A percentile compares a stretch with the other conserved stretches of the same genome.
These are phyloP conservation scores for Yarrowia bubula DNA, from an alignment of 805 yeast species.

Conservation along the genomic window DNA sequence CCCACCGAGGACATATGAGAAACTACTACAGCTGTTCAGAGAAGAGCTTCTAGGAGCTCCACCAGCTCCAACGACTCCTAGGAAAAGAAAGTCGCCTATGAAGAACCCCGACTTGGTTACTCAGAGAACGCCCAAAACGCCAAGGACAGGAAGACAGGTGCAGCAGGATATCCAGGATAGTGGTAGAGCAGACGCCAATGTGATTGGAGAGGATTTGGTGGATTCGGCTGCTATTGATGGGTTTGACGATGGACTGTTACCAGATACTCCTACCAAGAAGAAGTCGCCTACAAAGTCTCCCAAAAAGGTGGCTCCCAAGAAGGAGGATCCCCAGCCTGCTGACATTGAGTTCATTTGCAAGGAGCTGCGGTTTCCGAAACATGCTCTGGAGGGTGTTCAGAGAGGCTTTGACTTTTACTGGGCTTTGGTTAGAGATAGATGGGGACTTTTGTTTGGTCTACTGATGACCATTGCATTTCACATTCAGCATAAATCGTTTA, in stretches of 20 bases:
- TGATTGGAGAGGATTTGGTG: slow-evolving; percentile 15
- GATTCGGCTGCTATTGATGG: slow-evolving; percentile 1
- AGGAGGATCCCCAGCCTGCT: slow-evolving; percentile 31
- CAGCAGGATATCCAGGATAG: not conserved
- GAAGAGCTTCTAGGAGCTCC: slow-evolving; percentile 27
- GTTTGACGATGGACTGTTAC: not conserved
- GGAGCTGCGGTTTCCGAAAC: slow-evolving; percentile 30
- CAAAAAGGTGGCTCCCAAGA: slow-evolving; percentile 31
- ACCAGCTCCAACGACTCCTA: slow-evolving; percentile 9
- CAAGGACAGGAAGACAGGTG: slow-evolving; percentile 2
- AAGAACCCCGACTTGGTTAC: slow-evolving; percentile 12
- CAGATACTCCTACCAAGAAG: slow-evolving; percentile 1
- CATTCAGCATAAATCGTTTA: slow-evolving; percentile 22
- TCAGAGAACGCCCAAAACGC: slow-evolving; percentile 8
- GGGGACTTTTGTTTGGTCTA: slow-evolving; percentile 41
- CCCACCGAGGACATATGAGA: slow-evolving; percentile 31
- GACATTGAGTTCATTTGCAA: slow-evolving; percentile 31
- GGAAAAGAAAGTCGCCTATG: slow-evolving; percentile 6
- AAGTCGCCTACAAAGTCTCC: slow-evolving; percentile 10
- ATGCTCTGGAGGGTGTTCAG: slow-evolving; percentile 33
- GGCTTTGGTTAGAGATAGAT: slow-evolving; percentile 39
- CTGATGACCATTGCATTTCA: slow-evolving; percentile 27
- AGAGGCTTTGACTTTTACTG: slow-evolving; percentile 36
- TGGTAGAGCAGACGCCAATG: not conserved
- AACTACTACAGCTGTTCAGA: slow-evolving; percentile 31